Evolutionary conservation across 2,329 filamentous ascomycete species (phyloP).

Genomic region (Dothiorella sarmentorum): DNA sequence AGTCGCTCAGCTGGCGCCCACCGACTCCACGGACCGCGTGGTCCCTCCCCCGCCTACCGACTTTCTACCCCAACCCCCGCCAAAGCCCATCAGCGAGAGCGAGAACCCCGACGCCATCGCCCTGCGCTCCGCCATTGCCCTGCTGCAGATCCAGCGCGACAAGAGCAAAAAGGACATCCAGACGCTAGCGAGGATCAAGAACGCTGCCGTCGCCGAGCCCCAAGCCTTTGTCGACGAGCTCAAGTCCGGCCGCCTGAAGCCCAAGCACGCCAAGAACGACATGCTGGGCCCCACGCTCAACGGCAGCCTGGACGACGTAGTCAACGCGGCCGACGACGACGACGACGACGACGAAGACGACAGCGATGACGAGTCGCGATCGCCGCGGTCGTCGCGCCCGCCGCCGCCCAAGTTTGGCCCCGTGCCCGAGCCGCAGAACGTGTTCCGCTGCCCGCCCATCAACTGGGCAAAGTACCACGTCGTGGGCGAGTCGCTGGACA

Average conservation of each 20-base stretch:
- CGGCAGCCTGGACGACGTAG: slow-evolving; percentile 32
- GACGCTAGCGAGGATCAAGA: slow-evolving; percentile 65
- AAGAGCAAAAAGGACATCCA: slow-evolving; percentile 74
- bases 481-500: slow-evolving; percentile 80
- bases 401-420: slow-evolving; percentile 51
- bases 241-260: slow-evolving; percentile 51
- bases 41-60: slow-evolving; percentile 23
- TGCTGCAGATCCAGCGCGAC: slow-evolving; percentile 80
- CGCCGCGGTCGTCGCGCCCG: not conserved
- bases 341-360: slow-evolving; percentile 22
- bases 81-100: slow-evolving; percentile 46
- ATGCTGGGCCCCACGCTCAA: slow-evolving; percentile 37
- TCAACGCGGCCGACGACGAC: slow-evolving; percentile 21
- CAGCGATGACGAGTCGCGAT: slow-evolving; percentile 21
- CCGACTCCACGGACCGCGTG: slow-evolving; percentile 25
- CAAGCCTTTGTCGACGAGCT: slow-evolving; percentile 69
- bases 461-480: slow-evolving; percentile 95
- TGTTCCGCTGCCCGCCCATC: slow-evolving; percentile 82
- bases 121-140: slow-evolving; percentile 76
- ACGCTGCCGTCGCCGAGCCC: slow-evolving; percentile 67
- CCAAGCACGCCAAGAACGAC: slow-evolving; percentile 30
- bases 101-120: slow-evolving; percentile 84
- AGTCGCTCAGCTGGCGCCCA: slow-evolving; percentile 33
- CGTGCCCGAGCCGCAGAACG: slow-evolving; percentile 73
- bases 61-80: slow-evolving; percentile 43